Base-by-base conservation (phyloP, 257 asterid species). In the Penstemon davidsonii region DNA sequence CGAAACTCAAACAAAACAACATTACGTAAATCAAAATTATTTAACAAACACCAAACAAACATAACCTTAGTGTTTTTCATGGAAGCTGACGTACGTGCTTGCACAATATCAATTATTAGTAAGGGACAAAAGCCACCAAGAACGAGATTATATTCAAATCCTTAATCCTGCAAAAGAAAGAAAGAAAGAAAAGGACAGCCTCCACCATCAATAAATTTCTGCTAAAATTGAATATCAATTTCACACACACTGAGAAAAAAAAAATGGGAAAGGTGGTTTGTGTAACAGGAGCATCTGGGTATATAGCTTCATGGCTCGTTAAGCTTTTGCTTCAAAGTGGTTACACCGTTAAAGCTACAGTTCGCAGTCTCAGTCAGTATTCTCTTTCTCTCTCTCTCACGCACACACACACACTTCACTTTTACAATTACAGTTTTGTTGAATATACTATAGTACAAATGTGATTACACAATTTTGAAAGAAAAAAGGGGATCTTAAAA, bases 241-340 rank as follows among this genome's bases (percentile, higher is more conserved):
- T 41, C 43, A 44, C 25, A 59, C 55, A 25, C 42, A 38, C 62
- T 72, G 63, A 60, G 39, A 51, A 44, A 59, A 38, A 41, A 55
- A 37, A 3, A 12, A 68, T 37, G 72, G 84, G 63, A 19, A 75
- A 76, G 76, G 72, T 78, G 4, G 95, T 88, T 49, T 82, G 90
- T 55, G 95, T 88, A 38, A 87, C 91, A 0, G 95, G 95, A 13
- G 93, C 88, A 2, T 84, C 90, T 0, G 93, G 93, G 0, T 84
- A 64, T 76, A 75, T 82, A 18, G 90, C 90, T 0, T 85, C 92
- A 47, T 87, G 91, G 91, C 79, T 87, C 37, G 95, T 87, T 40
- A 81, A 83, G 80, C 59, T 81, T 51, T 19, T 85, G 55, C 89
- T 87, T n/a, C 44, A 76, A 0, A 82, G 82, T 52, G 89, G 92